Evolutionary conservation across 2,329 filamentous ascomycete genomes (phyloP).

Genomic region (Graphilbum fragrans): DNA sequence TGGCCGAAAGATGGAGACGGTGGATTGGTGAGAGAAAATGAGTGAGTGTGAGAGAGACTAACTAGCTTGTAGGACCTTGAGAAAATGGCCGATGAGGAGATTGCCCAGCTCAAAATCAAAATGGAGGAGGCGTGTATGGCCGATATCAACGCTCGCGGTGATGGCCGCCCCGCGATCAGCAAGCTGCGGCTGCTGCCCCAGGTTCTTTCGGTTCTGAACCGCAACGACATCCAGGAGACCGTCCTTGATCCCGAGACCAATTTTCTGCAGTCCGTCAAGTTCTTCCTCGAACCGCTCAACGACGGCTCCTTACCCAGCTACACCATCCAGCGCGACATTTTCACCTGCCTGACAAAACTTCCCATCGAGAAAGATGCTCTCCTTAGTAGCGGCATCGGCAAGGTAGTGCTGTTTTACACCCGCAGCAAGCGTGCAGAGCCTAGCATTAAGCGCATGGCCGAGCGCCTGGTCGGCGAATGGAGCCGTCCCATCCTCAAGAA

Average conservation of each 20-base stretch:
- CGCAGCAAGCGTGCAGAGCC: constrained; percentile 84
- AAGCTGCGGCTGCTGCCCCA: constrained; percentile 91
- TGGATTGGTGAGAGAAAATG: too few relatives aligned
- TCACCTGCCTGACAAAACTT: constrained; percentile 65
- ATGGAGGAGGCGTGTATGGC: constrained; percentile 87
- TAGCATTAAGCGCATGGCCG: constrained; percentile 84
- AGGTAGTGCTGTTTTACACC: constrained; percentile 94
- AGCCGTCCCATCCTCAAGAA: constrained; percentile 87
- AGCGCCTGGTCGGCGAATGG: constrained; percentile 90
- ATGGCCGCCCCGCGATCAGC: constrained; percentile 71
- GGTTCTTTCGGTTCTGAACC: constrained; percentile 78
- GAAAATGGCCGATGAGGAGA: constrained; percentile 78
- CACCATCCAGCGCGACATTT: constrained; percentile 92
- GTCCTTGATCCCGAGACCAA: constrained; percentile 92
- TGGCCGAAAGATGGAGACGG: background rate
- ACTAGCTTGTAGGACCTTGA: constrained; percentile 61
- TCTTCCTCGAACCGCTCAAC: constrained; percentile 91
- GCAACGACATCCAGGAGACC: constrained; percentile 72
- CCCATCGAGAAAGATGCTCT: constrained; percentile 87
- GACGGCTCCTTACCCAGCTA: constrained; percentile 92
- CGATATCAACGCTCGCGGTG: constrained; percentile 71
- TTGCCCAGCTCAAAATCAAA: constrained; percentile 72
- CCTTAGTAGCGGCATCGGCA: constrained; percentile 85
- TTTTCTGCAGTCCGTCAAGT: constrained; percentile 86
- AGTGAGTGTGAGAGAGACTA: too few relatives aligned